A percentile compares a stretch with the other conserved stretches of the same genome.
Evolutionary conservation across 2,329 filamentous ascomycete species (phyloP).

Genomic region (Apiospora koreana): DNA sequence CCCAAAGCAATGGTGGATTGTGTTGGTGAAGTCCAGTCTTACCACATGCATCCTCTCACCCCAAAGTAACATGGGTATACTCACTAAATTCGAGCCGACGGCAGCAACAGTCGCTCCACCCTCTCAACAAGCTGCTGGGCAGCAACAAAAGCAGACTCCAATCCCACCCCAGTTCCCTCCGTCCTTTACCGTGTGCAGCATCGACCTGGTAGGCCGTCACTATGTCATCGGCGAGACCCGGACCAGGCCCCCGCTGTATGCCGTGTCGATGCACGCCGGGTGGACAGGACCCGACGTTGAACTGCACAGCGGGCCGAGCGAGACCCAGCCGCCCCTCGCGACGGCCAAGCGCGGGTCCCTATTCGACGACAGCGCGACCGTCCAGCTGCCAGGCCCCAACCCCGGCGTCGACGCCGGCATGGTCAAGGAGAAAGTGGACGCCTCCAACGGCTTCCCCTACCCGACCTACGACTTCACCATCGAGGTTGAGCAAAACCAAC

Average conservation of each 20-base stretch:
- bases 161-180: conserved; percentile 31
- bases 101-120: neutral
- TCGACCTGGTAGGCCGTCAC: conserved; percentile 13
- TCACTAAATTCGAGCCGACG: too few relatives aligned
- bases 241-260: conserved; percentile 31
- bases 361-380: neutral
- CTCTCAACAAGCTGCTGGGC: too few relatives aligned
- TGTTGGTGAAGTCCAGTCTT: too few relatives aligned
- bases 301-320: conserved; percentile 35
- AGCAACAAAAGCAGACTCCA: neutral
- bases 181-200: conserved; percentile 33
- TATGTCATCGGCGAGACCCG: conserved; percentile 34
- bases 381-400: conserved; percentile 3
- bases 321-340: conserved; percentile 31
- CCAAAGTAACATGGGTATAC: too few relatives aligned
- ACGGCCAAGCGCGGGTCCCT: conserved; percentile 20
- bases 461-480: conserved; percentile 35
- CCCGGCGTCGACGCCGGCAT: conserved; percentile 19
- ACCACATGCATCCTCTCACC: too few relatives aligned
- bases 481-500: conserved; percentile 26
- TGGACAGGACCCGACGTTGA: conserved; percentile 31
- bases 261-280: conserved; percentile 28
- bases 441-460: neutral
- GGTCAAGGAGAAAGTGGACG: conserved; percentile 14
- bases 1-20: too few relatives aligned